phyloP scores from a whole-genome alignment of 441 rosid genomes.

The Metrosideros polymorpha region DNA sequence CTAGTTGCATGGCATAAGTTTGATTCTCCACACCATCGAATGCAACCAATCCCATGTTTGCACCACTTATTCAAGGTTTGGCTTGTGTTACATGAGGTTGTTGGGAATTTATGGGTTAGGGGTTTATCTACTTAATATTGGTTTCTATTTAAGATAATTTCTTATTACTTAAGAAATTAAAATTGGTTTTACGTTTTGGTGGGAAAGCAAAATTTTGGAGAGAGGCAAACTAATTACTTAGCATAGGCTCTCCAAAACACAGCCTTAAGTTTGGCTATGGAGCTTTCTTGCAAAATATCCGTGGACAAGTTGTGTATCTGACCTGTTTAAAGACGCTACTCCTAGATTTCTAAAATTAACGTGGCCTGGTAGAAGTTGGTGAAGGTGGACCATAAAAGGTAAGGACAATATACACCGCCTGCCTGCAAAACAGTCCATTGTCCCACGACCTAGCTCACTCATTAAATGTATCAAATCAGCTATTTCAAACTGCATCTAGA shows the following conservation, averaged over 20 bases:
- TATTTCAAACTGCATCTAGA: not conserved
- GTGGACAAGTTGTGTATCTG: not conserved
- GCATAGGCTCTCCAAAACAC: not conserved
- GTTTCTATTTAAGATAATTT: not conserved
- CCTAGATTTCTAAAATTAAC: not conserved
- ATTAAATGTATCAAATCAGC: not conserved
- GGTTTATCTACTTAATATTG: not conserved
- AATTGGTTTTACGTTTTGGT: not conserved
- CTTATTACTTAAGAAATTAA: not conserved
- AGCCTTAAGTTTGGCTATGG: not conserved
- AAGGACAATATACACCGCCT: not conserved
- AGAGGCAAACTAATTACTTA: not conserved
- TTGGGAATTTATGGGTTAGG: not conserved
- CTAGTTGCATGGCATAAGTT: not conserved
- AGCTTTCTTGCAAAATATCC: not conserved
- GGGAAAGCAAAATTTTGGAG: not conserved
- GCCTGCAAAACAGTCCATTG: not conserved
- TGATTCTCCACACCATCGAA: fast-evolving
- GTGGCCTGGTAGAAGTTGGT: not conserved
- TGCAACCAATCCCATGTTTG: not conserved
- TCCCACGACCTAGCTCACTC: not conserved
- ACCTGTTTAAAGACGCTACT: not conserved
- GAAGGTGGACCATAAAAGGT: not conserved
- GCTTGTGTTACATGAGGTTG: not conserved
- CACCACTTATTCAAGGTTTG: not conserved